Evolutionary conservation across 1,284 basidiomycete genomes (phyloP).

Genomic region (Naganishia sp.): DNA sequence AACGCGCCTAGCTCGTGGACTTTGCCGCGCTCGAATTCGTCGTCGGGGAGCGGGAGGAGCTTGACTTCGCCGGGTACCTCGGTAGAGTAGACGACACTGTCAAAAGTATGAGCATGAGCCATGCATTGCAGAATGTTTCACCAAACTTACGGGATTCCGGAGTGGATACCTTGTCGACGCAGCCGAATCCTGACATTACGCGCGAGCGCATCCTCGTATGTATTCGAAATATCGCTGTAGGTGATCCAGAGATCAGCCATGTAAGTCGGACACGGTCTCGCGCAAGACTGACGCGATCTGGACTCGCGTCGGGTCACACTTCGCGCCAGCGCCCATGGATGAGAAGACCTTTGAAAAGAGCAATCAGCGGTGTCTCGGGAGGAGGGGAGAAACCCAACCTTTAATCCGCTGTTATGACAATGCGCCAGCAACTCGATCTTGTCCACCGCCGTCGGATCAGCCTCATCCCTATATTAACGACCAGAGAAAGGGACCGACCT

Average conservation of each 20-base stretch:
- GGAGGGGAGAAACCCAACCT: conserved; percentile 54
- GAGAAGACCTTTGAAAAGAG: conserved; percentile 70
- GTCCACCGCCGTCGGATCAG: conserved; percentile 66
- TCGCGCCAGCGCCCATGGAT: conserved; percentile 97
- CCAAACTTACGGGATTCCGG: conserved; percentile 66
- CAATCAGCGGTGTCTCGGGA: neutral
- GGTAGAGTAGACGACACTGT: conserved; percentile 86
- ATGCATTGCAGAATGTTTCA: neutral
- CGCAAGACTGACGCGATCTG: conserved; percentile 67
- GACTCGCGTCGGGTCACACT: conserved; percentile 89
- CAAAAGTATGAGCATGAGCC: neutral
- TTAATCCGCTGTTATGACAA: conserved; percentile 72
- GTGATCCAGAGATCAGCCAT: conserved; percentile 1
- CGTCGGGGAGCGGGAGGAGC: conserved; percentile 84
- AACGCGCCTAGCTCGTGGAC: conserved; percentile 89
- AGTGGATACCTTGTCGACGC: conserved; percentile 66
- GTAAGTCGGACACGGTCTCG: neutral
- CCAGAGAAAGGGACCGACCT: conserved; percentile 51
- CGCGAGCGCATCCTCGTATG: conserved; percentile 92
- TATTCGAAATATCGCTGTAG: conserved; percentile 80
- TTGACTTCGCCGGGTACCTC: conserved; percentile 84
- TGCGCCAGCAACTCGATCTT: conserved; percentile 77
- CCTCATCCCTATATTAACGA: neutral
- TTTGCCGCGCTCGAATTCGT: conserved; percentile 85
- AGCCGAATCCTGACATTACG: conserved; percentile 82